These are phyloP conservation scores for Tylopilus felleus DNA, from an alignment of 768 basidiomycete genomes.

Conservation along the genomic window DNA sequence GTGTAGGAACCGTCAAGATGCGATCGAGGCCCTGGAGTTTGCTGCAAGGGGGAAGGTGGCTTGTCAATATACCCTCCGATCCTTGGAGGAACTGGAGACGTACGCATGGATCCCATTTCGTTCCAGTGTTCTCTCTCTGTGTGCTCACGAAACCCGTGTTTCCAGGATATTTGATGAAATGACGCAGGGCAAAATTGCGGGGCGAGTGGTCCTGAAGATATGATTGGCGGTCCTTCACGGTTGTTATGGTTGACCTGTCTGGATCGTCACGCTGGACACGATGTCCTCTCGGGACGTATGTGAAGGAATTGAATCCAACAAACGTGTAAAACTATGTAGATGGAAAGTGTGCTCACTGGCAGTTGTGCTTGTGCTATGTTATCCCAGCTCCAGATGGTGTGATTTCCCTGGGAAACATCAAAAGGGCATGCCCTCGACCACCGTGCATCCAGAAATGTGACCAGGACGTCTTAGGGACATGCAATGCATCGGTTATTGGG, in stretches of 20 bases:
- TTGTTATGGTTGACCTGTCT: not conserved
- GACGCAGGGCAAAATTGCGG: slow-evolving; percentile 12
- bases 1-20: slow-evolving; percentile 41
- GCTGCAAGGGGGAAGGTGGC: slow-evolving; percentile 42
- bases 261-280: not conserved
- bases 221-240: not conserved
- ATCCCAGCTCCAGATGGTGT: too few relatives aligned
- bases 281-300: not conserved
- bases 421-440: too few relatives aligned
- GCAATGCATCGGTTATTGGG: too few relatives aligned
- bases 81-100: slow-evolving; percentile 29
- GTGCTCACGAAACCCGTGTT: not conserved
- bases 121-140: not conserved
- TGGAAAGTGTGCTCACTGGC: not conserved
- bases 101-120: not conserved
- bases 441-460: too few relatives aligned
- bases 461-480: too few relatives aligned
- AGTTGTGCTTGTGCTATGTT: too few relatives aligned
- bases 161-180: slow-evolving; percentile 23
- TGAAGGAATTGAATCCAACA: not conserved
- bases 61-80: slow-evolving; percentile 24
- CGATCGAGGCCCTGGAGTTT: slow-evolving; percentile 43
- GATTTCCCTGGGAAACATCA: too few relatives aligned
- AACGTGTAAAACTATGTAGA: not conserved
- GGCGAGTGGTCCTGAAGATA: slow-evolving; percentile 21